Conservation (phyloP, 257 asterid genomes). For the Galeopsis tetrahit region DNA sequence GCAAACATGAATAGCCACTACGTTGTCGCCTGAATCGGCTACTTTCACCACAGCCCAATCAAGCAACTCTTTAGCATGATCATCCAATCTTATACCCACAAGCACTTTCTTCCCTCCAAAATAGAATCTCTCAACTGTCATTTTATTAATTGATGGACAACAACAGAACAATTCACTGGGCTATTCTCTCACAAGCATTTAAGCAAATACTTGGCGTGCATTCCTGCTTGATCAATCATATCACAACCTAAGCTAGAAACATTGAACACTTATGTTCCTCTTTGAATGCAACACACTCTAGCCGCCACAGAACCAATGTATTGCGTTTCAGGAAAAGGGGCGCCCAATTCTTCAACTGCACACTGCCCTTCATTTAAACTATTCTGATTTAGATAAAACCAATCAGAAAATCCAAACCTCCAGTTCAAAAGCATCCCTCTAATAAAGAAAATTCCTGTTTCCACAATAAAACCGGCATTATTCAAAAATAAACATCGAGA, state of each 20-base stretch:
- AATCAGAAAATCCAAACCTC: slow-evolving; percentile 54
- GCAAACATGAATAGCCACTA: slow-evolving; percentile 85
- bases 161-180: slow-evolving; percentile 25
- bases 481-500: slow-evolving; percentile 32
- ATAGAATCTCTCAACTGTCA: slow-evolving; percentile 56
- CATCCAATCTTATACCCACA: slow-evolving; percentile 83
- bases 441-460: slow-evolving; percentile 36
- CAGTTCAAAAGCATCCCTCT: slow-evolving; percentile 40
- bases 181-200: slow-evolving; percentile 27
- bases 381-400: slow-evolving; percentile 38
- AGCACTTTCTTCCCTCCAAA: slow-evolving; percentile 64
- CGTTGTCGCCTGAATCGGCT: slow-evolving; percentile 78
- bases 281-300: slow-evolving; percentile 41
- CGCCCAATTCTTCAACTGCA: slow-evolving; percentile 28
- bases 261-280: slow-evolving; percentile 37
- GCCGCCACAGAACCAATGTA: slow-evolving; percentile 38
- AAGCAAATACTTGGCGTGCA: slow-evolving; percentile 24
- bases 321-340: slow-evolving; percentile 37
- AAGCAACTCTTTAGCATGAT: slow-evolving; percentile 63
- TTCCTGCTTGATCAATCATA: slow-evolving; percentile 18
- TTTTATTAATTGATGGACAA: slow-evolving; percentile 35
- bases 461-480: slow-evolving; percentile 36
- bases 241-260: slow-evolving; percentile 37
- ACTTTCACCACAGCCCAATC: slow-evolving; percentile 92
- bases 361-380: slow-evolving; percentile 31